Base-by-base conservation (phyloP, 1,139 yeast species). In the Hemisphaericaspora xylanilytica region DNA sequence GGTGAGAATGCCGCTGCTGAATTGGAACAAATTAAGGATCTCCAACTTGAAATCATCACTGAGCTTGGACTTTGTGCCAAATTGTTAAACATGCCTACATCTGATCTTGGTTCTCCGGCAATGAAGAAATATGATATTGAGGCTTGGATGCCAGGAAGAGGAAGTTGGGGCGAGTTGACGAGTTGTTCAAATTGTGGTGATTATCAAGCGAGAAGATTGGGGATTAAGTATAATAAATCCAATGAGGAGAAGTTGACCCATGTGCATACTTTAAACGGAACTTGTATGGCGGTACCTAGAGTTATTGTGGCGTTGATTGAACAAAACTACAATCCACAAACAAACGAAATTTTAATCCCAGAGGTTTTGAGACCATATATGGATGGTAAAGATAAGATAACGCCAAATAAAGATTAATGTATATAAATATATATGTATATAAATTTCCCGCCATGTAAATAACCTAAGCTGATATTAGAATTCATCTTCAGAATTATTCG, bases 111-210 rank as follows among this genome's bases (percentile, higher is more conserved):
- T 0, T 84, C 96, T 0, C 96, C 98, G 1, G 98, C 98, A 0
- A 78, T 74, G 61, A 83, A 85, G 54, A 94, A 94, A 60, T 88
- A 82, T 54, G 98, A 94, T 53, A 86, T 90, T 40, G 99, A 94
- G 60, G 96, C 94, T 0, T 88, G 96, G 92, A 92, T 94, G 97
- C 98, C 97, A 0, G 97, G 98, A 2, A 77, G 97, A 51, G 88
- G 88, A 2, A 63, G 65, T 2, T 94, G 95, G 88, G 99, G 99
- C 3, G 99, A 94, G 55, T 72, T 92, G 26, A 82, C 96, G 1
- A 87, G 96, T 31, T 72, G 94, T 2, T 89, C 97, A 2, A 92
- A 90, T 55, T 94, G 99, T 60, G 79, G 90, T 3, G 97, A 90
- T 51, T 94, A 79, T 58, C 99, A 94, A 61, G 67, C 96, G 7